Percentiles rank a stretch among this genome's conserved stretches.
These are phyloP conservation scores for Microdochium paspali DNA, from an alignment of 2,329 filamentous ascomycete species.

Conservation along the genomic window DNA sequence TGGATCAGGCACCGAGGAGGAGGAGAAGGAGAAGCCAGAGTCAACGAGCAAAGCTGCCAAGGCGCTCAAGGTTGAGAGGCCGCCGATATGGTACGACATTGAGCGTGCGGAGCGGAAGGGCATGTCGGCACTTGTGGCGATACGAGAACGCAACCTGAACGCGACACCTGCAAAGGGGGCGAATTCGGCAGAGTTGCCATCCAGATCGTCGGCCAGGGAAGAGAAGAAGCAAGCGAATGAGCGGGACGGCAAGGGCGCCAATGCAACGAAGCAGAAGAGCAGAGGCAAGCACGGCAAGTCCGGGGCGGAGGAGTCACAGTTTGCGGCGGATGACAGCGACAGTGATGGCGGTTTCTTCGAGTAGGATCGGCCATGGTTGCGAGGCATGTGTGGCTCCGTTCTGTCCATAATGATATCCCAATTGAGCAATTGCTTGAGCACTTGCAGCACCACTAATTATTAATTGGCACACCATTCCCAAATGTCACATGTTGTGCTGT, in stretches of 20 bases:
- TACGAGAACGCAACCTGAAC: constrained; percentile 16
- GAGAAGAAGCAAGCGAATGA: constrained; percentile 3
- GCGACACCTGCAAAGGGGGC: constrained; percentile 5
- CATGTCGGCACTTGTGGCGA: constrained; percentile 12
- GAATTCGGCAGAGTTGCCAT: constrained; percentile 2
- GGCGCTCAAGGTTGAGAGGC: constrained; percentile 34
- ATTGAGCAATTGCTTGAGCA: too few relatives aligned
- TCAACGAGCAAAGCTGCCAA: constrained; percentile 30
- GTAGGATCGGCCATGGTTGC: constrained; percentile 6
- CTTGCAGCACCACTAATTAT: too few relatives aligned
- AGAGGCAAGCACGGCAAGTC: constrained; percentile 17
- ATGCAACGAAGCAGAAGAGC: constrained; percentile 1
- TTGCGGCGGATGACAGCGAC: constrained; percentile 29
- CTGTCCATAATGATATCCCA: constrained; percentile 12
- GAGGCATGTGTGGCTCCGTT: constrained; percentile 3
- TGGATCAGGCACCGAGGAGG: constrained; percentile 14
- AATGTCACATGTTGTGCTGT: too few relatives aligned
- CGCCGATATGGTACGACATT: constrained; percentile 59
- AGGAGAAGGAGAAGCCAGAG: constrained; percentile 27
- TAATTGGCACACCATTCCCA: too few relatives aligned
- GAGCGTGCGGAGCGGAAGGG: constrained; percentile 47
- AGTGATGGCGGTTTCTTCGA: constrained; percentile 53
- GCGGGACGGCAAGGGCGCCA: constrained; percentile 1
- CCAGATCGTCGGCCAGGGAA: constrained; percentile 6
- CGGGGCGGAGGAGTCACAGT: constrained; percentile 19